Evolutionary conservation across 208 protist genomes (phyloP).

Genomic region (Crithidia brevicula): DNA sequence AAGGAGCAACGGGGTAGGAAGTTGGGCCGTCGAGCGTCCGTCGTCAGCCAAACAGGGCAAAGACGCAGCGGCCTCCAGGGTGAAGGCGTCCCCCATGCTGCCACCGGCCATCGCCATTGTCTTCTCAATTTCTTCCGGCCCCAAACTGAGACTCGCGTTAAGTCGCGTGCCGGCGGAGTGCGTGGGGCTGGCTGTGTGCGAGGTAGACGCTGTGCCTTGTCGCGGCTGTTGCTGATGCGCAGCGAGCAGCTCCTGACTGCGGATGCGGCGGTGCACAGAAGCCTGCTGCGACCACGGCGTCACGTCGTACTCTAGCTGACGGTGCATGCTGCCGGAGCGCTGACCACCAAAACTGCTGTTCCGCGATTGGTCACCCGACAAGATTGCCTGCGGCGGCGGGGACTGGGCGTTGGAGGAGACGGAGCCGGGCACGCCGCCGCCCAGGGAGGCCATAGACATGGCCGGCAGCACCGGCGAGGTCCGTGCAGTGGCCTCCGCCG

Average conservation of each 20-base stretch:
- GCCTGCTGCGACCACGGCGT: constrained; percentile 45
- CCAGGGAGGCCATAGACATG: constrained; percentile 3
- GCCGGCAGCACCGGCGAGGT: constrained; percentile 3
- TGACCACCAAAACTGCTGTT: constrained; percentile 28
- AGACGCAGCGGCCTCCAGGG: neutral
- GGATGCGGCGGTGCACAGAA: constrained; percentile 37
- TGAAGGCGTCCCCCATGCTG: neutral
- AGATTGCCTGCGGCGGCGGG: constrained; percentile 10
- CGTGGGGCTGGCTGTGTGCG: constrained; percentile 12
- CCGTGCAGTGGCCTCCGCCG: constrained; percentile 6
- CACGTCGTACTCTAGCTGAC: constrained; percentile 51
- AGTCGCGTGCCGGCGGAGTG: constrained; percentile 8
- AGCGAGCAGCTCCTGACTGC: constrained; percentile 29
- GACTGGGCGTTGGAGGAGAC: constrained; percentile 10
- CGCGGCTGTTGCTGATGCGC: constrained; percentile 28
- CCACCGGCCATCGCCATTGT: neutral
- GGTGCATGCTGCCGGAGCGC: constrained; percentile 25
- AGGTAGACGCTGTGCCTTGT: constrained; percentile 2
- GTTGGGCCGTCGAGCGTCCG: neutral
- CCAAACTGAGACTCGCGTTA: neutral
- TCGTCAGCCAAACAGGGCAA: constrained; percentile 1
- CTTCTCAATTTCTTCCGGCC: constrained; percentile 4
- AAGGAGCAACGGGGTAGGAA: constrained; percentile 8
- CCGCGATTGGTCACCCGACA: constrained; percentile 13
- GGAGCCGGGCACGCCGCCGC: constrained; percentile 1